Evolutionary conservation across 306 rosid genomes (phyloP).

Genomic region (Citrullus amarus): DNA sequence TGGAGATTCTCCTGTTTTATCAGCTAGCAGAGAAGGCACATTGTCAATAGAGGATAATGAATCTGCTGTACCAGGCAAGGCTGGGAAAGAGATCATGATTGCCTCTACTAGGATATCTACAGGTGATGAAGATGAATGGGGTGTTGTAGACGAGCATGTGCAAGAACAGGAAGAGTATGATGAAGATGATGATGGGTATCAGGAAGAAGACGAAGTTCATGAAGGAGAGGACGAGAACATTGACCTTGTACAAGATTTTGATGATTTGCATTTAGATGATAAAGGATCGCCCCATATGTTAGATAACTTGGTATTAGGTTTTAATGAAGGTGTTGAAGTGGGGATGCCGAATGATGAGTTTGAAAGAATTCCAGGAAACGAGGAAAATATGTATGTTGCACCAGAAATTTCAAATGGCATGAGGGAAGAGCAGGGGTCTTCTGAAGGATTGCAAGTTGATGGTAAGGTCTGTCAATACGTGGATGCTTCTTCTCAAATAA

Average conservation of each 20-base stretch:
- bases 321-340: slow-evolving; percentile 93
- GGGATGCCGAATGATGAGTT: slow-evolving; percentile 83
- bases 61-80: slow-evolving; percentile 20
- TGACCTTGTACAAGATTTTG: slow-evolving; percentile 44
- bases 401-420: slow-evolving; percentile 28
- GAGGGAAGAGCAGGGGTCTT: slow-evolving; percentile 35
- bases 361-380: slow-evolving; percentile 44
- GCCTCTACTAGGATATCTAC: slow-evolving; percentile 31
- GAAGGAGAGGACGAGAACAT: slow-evolving; percentile 60
- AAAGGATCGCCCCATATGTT: slow-evolving; percentile 58
- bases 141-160: slow-evolving; percentile 55
- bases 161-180: slow-evolving; percentile 97
- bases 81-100: slow-evolving; percentile 35
- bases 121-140: slow-evolving; percentile 90
- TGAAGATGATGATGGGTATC: slow-evolving; percentile 82
- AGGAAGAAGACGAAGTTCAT: slow-evolving; percentile 89
- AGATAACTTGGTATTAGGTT: slow-evolving; percentile 78
- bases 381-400: slow-evolving; percentile 24
- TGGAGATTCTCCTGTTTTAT: slow-evolving; percentile 42
- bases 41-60: slow-evolving; percentile 35
- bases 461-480: slow-evolving; percentile 30
- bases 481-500: slow-evolving; percentile 32
- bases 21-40: slow-evolving; percentile 36
- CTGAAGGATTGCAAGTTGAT: slow-evolving; percentile 30
- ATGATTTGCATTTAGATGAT: slow-evolving; percentile 57